A percentile compares a stretch with the other conserved stretches of the same genome.
These are phyloP conservation scores for Fusarium gaditjirri DNA, from an alignment of 2,329 filamentous ascomycete species.

Conservation along the genomic window DNA sequence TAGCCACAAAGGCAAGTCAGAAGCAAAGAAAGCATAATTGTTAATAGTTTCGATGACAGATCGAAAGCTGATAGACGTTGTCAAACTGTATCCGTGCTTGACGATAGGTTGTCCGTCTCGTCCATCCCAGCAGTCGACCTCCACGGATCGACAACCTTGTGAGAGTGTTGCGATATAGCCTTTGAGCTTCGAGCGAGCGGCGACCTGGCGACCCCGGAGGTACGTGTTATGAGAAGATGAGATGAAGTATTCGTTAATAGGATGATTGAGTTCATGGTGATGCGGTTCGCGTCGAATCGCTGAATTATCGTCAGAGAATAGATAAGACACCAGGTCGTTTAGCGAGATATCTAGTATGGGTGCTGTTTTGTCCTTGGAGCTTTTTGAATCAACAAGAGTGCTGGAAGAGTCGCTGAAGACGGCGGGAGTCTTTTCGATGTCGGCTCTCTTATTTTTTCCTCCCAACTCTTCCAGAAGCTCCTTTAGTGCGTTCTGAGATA, in stretches of 20 bases:
- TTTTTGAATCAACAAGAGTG: not conserved
- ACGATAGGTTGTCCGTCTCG: slow-evolving; percentile 18
- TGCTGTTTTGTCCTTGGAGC: not conserved
- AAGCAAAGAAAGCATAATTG: not conserved
- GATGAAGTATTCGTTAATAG: slow-evolving; percentile 29
- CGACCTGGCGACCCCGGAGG: slow-evolving; percentile 15
- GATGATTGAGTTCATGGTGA: not conserved
- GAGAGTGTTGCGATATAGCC: slow-evolving; percentile 13
- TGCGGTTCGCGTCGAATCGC: not conserved
- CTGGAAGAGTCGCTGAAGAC: not conserved
- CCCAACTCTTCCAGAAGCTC: not conserved
- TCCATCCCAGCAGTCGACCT: slow-evolving; percentile 28
- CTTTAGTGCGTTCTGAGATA: accelerated
- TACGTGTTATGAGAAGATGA: slow-evolving; percentile 32
- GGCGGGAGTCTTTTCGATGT: accelerated
- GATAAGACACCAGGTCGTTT: not conserved
- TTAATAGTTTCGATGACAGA: slow-evolving; percentile 1
- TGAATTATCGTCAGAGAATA: not conserved
- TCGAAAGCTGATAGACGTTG: slow-evolving; percentile 11
- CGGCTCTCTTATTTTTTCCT: not conserved
- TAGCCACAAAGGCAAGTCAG: slow-evolving; percentile 22
- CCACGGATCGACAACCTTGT: slow-evolving; percentile 17
- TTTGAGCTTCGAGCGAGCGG: slow-evolving; percentile 6
- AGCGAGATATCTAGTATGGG: accelerated
- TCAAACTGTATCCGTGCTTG: slow-evolving; percentile 30